phyloP scores from a whole-genome alignment of 805 yeast species.

The Deakozyma indianensis region DNA sequence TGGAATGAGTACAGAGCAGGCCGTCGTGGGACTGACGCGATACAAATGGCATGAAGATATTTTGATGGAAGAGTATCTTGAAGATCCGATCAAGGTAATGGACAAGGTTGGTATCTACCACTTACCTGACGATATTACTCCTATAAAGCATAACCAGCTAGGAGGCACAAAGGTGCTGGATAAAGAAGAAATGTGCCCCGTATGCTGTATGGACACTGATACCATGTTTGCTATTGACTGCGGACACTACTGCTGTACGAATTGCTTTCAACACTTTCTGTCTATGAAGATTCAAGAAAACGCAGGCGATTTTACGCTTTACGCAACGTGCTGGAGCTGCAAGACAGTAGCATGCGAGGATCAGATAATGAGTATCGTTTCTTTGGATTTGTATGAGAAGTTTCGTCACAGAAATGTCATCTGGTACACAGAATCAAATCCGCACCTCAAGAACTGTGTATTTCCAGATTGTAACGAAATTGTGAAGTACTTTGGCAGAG shows the following conservation, averaged over 20 bases:
- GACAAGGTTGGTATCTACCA: background rate
- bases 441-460: constrained; percentile 62
- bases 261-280: constrained; percentile 55
- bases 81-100: background rate
- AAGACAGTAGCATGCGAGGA: background rate
- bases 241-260: constrained; percentile 52
- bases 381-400: background rate
- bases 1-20: background rate
- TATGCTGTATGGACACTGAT: background rate
- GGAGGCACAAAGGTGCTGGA: background rate
- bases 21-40: background rate
- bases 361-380: constrained; percentile 20
- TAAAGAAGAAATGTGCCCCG: background rate
- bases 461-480: constrained; percentile 62
- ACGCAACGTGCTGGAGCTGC: background rate
- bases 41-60: background rate
- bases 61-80: background rate
- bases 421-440: constrained; percentile 35
- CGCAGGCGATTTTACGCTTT: background rate
- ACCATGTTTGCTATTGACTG: constrained; percentile 27
- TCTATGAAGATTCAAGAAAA: constrained; percentile 24
- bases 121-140: background rate
- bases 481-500: constrained; percentile 26
- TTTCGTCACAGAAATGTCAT: background rate
- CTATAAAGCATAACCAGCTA: background rate